Evolutionary conservation across 208 protist genomes (phyloP).

Genomic region (Crithidia thermophila): DNA sequence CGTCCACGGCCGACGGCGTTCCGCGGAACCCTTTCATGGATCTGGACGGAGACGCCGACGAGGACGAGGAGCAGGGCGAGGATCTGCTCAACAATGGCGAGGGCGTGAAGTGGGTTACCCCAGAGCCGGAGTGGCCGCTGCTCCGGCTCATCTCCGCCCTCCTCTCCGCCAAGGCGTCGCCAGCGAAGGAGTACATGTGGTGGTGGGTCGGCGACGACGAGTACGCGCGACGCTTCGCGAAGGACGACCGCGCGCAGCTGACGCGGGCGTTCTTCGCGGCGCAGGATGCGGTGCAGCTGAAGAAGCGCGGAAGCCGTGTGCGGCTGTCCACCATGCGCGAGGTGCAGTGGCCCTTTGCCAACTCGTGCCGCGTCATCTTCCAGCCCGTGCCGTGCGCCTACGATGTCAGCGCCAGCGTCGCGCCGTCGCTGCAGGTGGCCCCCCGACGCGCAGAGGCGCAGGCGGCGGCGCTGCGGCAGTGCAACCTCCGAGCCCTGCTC

Average conservation of each 20-base stretch:
- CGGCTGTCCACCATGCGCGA: conserved; percentile 62
- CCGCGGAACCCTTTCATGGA: not conserved
- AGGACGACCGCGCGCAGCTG: conserved; percentile 38
- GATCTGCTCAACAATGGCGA: conserved; percentile 47
- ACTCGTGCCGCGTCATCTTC: conserved; percentile 61
- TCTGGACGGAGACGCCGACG: conserved; percentile 22
- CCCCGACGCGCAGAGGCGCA: conserved; percentile 1
- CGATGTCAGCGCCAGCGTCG: conserved; percentile 6
- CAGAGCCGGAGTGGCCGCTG: conserved; percentile 62
- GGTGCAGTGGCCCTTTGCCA: conserved; percentile 27
- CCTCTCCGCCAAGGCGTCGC: conserved; percentile 37
- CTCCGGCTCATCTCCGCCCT: conserved; percentile 65
- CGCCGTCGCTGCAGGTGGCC: conserved; percentile 18
- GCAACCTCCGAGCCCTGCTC: conserved; percentile 7
- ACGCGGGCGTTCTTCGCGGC: conserved; percentile 57
- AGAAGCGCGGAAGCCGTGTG: conserved; percentile 36
- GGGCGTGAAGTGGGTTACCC: conserved; percentile 79
- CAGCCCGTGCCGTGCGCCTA: conserved; percentile 64
- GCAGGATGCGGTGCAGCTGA: conserved; percentile 23
- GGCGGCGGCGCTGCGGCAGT: not conserved
- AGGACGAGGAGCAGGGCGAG: conserved; percentile 32
- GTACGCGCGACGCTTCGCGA: conserved; percentile 55
- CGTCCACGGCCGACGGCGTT: not conserved
- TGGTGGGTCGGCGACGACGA: conserved; percentile 70
- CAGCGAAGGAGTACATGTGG: conserved; percentile 70